phyloP scores from a whole-genome alignment of 345 rosid genomes.

The Hypericum perforatum region DNA sequence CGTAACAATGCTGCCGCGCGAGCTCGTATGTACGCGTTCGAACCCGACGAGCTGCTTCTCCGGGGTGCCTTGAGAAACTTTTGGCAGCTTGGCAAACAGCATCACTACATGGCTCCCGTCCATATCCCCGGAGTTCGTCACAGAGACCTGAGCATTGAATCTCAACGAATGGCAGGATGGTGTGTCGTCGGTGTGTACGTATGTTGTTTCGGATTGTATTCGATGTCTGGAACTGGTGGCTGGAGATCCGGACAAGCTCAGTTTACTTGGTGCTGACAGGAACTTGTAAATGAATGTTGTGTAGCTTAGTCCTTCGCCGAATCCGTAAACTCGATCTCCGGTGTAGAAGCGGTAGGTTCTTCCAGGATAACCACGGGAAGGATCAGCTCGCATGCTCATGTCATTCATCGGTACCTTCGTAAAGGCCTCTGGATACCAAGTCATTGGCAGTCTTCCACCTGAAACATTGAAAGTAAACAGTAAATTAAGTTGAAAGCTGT shows the following conservation, averaged over 20 bases:
- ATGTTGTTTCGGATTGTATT: constrained; percentile 26
- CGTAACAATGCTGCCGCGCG: constrained; percentile 27
- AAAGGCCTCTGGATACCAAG: constrained; percentile 88
- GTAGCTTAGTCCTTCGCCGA: constrained; percentile 83
- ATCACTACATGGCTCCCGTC: constrained; percentile 69
- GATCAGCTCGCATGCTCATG: constrained; percentile 80
- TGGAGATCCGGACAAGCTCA: constrained; percentile 29
- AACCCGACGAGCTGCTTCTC: constrained; percentile 67
- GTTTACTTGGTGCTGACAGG: constrained; percentile 43
- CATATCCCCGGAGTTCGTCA: constrained; percentile 49
- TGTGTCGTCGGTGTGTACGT: constrained; percentile 24
- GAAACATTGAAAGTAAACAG: constrained; percentile 16
- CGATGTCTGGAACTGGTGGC: constrained; percentile 23
- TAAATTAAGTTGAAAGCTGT: not conserved
- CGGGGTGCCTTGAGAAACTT: constrained; percentile 36
- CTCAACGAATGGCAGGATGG: constrained; percentile 41
- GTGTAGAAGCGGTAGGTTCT: constrained; percentile 81
- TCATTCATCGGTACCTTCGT: constrained; percentile 63
- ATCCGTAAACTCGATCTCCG: constrained; percentile 50
- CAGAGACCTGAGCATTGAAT: constrained; percentile 37
- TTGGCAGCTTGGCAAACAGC: constrained; percentile 52
- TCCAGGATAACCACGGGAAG: constrained; percentile 68
- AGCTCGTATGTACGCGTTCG: constrained; percentile 50
- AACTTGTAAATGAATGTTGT: constrained; percentile 44
- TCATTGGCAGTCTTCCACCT: constrained; percentile 89